These are phyloP conservation scores for Neodidymelliopsis sp. DNA, from an alignment of 2,329 filamentous ascomycete genomes.

Conservation along the genomic window DNA sequence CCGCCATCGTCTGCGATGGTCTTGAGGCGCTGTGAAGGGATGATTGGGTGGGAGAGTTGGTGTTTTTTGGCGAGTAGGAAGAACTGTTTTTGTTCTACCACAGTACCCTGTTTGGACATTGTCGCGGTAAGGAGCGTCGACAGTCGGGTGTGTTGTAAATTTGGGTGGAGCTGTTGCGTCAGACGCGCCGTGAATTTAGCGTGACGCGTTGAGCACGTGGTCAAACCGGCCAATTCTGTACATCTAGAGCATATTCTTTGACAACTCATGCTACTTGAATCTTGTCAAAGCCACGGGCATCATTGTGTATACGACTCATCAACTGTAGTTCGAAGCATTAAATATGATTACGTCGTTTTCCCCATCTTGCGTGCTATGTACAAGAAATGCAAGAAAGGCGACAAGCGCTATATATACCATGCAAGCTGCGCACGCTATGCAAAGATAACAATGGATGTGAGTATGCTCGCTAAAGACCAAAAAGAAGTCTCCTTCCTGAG, in stretches of 20 bases:
- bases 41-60: conserved; percentile 66
- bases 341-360: background rate
- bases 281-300: too few relatives aligned
- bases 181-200: conserved; percentile 17
- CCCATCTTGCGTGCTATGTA: background rate
- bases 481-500: background rate
- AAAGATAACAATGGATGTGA: background rate
- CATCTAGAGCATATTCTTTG: too few relatives aligned
- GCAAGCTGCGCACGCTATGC: conserved; percentile 16
- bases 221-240: too few relatives aligned
- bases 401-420: conserved; percentile 13
- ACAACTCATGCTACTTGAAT: too few relatives aligned
- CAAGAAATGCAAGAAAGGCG: background rate
- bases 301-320: too few relatives aligned
- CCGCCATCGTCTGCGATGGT: conserved; percentile 57
- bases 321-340: too few relatives aligned
- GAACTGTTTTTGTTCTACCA: conserved; percentile 67
- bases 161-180: background rate
- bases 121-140: conserved; percentile 5
- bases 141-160: too few relatives aligned
- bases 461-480: conserved; percentile 13
- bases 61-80: conserved; percentile 71
- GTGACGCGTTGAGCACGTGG: conserved; percentile 12
- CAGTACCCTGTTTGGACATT: conserved; percentile 47
- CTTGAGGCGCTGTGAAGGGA: conserved; percentile 64